Evolutionary conservation across 1,284 basidiomycete species (phyloP).

Genomic region (Melampsora larici-populina): DNA sequence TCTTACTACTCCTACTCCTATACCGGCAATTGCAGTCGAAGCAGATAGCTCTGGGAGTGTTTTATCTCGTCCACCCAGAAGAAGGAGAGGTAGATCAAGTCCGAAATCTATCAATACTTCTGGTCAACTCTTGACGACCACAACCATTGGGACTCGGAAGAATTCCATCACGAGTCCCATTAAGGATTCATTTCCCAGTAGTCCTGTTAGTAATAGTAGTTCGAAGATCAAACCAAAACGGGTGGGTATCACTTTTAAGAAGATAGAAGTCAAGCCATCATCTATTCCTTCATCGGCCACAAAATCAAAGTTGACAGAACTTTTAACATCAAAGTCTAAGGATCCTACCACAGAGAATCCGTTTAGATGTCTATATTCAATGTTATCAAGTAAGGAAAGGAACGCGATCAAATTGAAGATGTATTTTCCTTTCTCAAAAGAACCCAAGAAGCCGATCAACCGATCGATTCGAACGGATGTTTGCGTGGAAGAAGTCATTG

Average conservation of each 20-base stretch:
- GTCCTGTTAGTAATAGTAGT: not conserved
- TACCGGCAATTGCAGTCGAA: slow-evolving; percentile 20
- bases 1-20: slow-evolving; percentile 35
- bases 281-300: slow-evolving; percentile 2
- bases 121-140: not conserved
- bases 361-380: slow-evolving; percentile 56
- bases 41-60: not conserved
- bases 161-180: not conserved
- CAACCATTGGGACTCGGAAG: not conserved
- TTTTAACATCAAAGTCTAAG: slow-evolving; percentile 24
- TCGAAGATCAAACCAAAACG: slow-evolving; percentile 9
- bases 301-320: slow-evolving; percentile 31
- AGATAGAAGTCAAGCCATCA: slow-evolving; percentile 2
- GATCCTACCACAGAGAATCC: slow-evolving; percentile 50
- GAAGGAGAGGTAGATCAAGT: not conserved
- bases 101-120: not conserved
- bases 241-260: slow-evolving; percentile 12
- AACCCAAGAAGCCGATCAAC: slow-evolving; percentile 59
- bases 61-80: not conserved
- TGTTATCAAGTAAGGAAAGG: slow-evolving; percentile 50
- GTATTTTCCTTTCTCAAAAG: slow-evolving; percentile 78
- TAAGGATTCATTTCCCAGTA: not conserved
- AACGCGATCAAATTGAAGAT: slow-evolving; percentile 65
- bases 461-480: slow-evolving; percentile 77
- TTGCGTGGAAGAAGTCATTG: slow-evolving; percentile 90